A percentile compares a stretch with the other conserved stretches of the same genome.
These are phyloP conservation scores for Polyporus arcularius DNA, from an alignment of 768 basidiomycete species.

Conservation along the genomic window DNA sequence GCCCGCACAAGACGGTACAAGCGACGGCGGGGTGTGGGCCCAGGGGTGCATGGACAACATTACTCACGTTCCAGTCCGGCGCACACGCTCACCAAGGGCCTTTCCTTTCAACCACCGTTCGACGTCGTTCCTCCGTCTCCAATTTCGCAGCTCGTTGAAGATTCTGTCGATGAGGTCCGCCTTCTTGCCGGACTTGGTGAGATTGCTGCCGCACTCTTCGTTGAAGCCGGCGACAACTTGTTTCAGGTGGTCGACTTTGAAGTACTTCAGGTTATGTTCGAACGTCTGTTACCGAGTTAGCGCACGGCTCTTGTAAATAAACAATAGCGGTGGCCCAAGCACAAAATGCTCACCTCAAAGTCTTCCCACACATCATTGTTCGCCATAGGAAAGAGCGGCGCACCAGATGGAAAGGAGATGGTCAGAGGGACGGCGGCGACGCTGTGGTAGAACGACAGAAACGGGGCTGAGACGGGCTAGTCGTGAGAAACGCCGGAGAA, in stretches of 20 bases:
- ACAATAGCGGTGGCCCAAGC: neutral
- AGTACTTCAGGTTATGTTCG: constrained; percentile 68
- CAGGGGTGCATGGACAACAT: constrained; percentile 2
- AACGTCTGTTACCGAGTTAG: constrained; percentile 48
- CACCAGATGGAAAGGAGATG: constrained; percentile 4
- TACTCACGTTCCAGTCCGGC: constrained; percentile 64
- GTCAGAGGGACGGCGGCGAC: constrained; percentile 5
- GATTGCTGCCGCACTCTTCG: constrained; percentile 68
- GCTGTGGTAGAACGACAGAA: constrained; percentile 11
- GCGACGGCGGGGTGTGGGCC: neutral
- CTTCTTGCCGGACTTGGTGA: constrained; percentile 82
- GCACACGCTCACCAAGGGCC: constrained; percentile 66
- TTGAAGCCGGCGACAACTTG: constrained; percentile 78
- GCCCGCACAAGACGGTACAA: neutral
- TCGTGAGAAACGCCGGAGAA: constrained; percentile 9
- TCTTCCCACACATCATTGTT: constrained; percentile 64
- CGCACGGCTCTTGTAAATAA: constrained; percentile 7
- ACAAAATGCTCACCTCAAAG: constrained; percentile 60
- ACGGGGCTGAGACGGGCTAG: constrained; percentile 2
- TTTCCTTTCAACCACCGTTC: constrained; percentile 75
- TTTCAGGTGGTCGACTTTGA: constrained; percentile 86
- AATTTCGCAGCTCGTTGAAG: constrained; percentile 54
- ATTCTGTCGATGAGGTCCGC: constrained; percentile 86
- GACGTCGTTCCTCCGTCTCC: constrained; percentile 54
- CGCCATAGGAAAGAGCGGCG: constrained; percentile 48